Base-by-base conservation (phyloP, 257 asterid genomes). In the Jacaranda copaia region DNA sequence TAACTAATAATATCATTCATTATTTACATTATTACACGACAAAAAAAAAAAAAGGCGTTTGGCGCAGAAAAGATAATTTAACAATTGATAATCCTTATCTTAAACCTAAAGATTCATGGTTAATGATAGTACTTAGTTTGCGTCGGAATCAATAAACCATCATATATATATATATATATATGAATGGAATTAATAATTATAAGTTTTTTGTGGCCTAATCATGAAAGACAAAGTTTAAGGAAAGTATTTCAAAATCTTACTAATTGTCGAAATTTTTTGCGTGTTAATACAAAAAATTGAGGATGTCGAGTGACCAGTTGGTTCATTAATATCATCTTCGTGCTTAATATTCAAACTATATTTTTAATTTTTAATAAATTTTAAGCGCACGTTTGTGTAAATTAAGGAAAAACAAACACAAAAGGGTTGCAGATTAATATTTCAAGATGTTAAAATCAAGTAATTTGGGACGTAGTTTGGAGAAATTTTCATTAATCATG, bases 21-120 rank as follows among this genome's bases (percentile, higher is more conserved):
- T 66, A 10, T 16, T 56, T 53, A 5, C 35, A 35, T 20, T 42
- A 42, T 14, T 48, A 6, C 25, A 57, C 1, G n/a, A 51, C 43
- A 8, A 43, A 20, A 11, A 14, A 6, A 9, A 25, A 15, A 38
- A 53, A 35, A 38, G 35, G 9, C 35, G 9, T 25, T 49, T 38
- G 45, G 6, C 4, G 51, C 15, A 12, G 0, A 3, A 67, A 67
- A 43, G 12, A 39, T 68, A 16, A 48, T 19, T 4, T 68, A 49
- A 48, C 8, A 35, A 65, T 56, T 76, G 49, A 42, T 56, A 36
- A 14, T 77, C 9, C 25, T 6, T 77, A 18, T 59, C 81, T 51
- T 49, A 20, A 61, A 19, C 43, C 51, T 25, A 40, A 71, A 63
- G 45, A 51, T 25, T 25, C 13, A 36, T 38, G 10, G 10, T 43